Evolutionary conservation across 495 filamentous ascomycete species (phyloP).

Genomic region (Darksidea phi): DNA sequence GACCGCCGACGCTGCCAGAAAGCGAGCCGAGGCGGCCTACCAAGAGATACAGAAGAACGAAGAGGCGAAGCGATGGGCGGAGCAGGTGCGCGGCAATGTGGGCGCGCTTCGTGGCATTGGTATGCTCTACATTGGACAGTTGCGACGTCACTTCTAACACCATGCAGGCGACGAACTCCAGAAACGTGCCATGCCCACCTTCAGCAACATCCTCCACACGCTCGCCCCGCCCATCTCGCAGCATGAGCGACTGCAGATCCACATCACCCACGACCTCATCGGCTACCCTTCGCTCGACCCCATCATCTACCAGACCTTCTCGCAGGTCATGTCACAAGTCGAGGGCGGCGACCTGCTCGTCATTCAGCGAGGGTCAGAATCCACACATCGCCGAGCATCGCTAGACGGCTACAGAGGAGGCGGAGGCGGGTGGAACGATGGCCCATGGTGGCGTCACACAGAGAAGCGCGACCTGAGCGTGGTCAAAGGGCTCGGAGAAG

Average conservation of each 20-base stretch:
- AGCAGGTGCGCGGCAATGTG: conserved; percentile 90
- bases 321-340: conserved; percentile 95
- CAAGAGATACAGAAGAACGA: conserved; percentile 96
- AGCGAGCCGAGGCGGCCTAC: conserved; percentile 88
- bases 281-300: conserved; percentile 94
- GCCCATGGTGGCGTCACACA: conserved; percentile 88
- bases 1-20: conserved; percentile 73
- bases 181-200: conserved; percentile 86
- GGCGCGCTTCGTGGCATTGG: conserved; percentile 76
- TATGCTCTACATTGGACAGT: conserved; percentile 45
- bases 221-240: conserved; percentile 96
- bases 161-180: conserved; percentile 81
- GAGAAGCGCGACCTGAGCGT: conserved; percentile 73
- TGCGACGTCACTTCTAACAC: conserved; percentile 8
- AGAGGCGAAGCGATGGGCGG: conserved; percentile 93
- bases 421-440: conserved; percentile 74
- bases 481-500: conserved; percentile 77
- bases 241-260: conserved; percentile 95
- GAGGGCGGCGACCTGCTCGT: conserved; percentile 97
- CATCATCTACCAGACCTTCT: conserved; percentile 88
- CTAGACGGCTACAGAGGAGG: conserved; percentile 54
- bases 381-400: conserved; percentile 62
- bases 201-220: conserved; percentile 89
- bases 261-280: conserved; percentile 92
- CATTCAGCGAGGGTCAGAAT: conserved; percentile 87